These are phyloP conservation scores for Wickerhamomyces rabaulensis DNA, from an alignment of 805 yeast genomes.

Conservation along the genomic window DNA sequence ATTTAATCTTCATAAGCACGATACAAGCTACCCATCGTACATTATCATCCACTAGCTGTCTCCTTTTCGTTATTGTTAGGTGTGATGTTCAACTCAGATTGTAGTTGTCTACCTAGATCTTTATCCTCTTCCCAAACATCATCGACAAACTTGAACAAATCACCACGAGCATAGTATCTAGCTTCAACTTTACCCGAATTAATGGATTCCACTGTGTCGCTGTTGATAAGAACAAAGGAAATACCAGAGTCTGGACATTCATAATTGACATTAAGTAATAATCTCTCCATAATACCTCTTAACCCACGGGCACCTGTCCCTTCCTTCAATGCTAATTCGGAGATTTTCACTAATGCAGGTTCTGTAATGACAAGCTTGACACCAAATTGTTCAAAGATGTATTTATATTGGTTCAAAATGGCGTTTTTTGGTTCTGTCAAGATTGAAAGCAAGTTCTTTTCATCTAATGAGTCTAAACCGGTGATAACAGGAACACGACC, in stretches of 20 bases:
- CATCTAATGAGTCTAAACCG: slow-evolving; percentile 40
- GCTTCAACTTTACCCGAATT: slow-evolving; percentile 31
- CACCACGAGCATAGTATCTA: slow-evolving; percentile 41
- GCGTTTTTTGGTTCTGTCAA: slow-evolving; percentile 54
- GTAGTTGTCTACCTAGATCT: slow-evolving; percentile 29
- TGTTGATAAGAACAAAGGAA: slow-evolving; percentile 43
- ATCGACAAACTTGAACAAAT: slow-evolving; percentile 34
- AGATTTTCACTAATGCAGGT: slow-evolving; percentile 42
- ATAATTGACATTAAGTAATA: slow-evolving; percentile 46
- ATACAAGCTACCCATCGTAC: no score
- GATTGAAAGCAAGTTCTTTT: slow-evolving; percentile 41
- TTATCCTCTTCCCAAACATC: slow-evolving; percentile 39
- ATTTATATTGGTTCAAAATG: slow-evolving; percentile 45
- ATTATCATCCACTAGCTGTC: background rate
- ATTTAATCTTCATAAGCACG: no score
- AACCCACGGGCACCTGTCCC: slow-evolving; percentile 63
- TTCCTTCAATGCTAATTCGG: slow-evolving; percentile 42
- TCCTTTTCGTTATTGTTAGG: slow-evolving; percentile 1
- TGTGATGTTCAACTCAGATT: slow-evolving; percentile 22
- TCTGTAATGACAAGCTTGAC: slow-evolving; percentile 44
- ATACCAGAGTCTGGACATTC: slow-evolving; percentile 57
- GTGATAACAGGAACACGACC: slow-evolving; percentile 56
- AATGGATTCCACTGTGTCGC: slow-evolving; percentile 36
- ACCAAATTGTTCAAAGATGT: slow-evolving; percentile 47
- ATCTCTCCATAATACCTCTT: slow-evolving; percentile 48